Evolutionary conservation across 2,329 filamentous ascomycete species (phyloP).

Genomic region (Aspergillus quadrilineatus): DNA sequence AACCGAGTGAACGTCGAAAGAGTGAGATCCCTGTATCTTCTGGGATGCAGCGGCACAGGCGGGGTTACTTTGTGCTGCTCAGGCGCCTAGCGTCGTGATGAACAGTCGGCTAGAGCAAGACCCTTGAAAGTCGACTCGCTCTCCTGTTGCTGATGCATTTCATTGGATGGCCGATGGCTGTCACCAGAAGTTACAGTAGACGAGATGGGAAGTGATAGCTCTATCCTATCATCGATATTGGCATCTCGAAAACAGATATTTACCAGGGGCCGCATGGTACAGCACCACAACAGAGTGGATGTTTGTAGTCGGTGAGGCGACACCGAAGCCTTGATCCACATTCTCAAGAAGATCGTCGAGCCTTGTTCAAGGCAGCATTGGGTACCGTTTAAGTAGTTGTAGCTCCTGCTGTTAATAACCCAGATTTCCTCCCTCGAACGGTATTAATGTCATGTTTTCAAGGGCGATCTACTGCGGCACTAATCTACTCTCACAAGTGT

Average conservation of each 20-base stretch:
- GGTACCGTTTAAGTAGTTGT: not conserved
- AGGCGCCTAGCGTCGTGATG: not conserved
- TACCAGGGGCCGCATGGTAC: not conserved
- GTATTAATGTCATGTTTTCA: not conserved
- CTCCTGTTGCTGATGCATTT: not conserved
- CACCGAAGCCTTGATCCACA: not conserved
- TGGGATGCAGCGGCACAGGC: not conserved
- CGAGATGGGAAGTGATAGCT: not conserved
- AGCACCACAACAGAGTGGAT: not conserved
- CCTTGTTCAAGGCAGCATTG: not conserved
- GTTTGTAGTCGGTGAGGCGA: not conserved
- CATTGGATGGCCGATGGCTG: not conserved
- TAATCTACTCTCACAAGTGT: not conserved
- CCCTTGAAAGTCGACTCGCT: no score
- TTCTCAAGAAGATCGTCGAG: not conserved
- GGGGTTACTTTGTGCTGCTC: not conserved
- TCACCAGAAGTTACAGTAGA: not conserved
- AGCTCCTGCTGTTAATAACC: not conserved
- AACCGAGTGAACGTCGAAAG: not conserved
- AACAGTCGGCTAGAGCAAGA: not conserved
- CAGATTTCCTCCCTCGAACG: not conserved
- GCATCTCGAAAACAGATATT: no score
- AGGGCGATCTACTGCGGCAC: not conserved
- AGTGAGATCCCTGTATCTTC: not conserved
- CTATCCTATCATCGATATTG: not conserved